A percentile compares a stretch with the other conserved stretches of the same genome.
These are phyloP conservation scores for Trichoderma pleuroti DNA, from an alignment of 2,329 filamentous ascomycete genomes.

Conservation along the genomic window DNA sequence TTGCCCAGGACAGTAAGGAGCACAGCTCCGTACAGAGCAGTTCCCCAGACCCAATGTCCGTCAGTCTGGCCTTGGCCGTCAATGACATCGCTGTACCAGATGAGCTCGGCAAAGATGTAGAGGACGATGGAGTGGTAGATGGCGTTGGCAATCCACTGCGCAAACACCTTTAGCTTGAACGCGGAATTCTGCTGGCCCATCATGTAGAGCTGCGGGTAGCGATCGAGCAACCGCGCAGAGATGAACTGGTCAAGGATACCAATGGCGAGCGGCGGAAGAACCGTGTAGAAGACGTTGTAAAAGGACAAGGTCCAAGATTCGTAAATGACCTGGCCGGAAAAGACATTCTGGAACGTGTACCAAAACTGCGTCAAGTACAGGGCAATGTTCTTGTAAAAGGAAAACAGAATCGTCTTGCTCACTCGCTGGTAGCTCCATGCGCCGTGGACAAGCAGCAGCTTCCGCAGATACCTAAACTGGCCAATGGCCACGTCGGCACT, in stretches of 20 bases:
- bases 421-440: conserved; percentile 97
- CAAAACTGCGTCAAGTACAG: conserved; percentile 99
- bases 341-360: conserved; percentile 98
- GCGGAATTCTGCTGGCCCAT: conserved; percentile 90
- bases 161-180: conserved; percentile 90
- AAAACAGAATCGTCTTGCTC: conserved; percentile 95
- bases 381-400: conserved; percentile 99
- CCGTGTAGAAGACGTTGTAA: conserved; percentile 98
- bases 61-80: conserved; percentile 75
- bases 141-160: conserved; percentile 87
- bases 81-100: conserved; percentile 78
- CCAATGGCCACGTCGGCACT: conserved; percentile 94
- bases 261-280: conserved; percentile 86
- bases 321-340: conserved; percentile 96
- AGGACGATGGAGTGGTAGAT: conserved; percentile 93
- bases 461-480: conserved; percentile 92
- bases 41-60: conserved; percentile 98
- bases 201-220: conserved; percentile 93
- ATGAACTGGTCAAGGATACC: conserved; percentile 98
- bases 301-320: conserved; percentile 99
- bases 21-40: conserved; percentile 89
- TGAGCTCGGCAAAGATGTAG: conserved; percentile 78
- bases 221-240: conserved; percentile 85
- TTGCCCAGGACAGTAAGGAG: conserved; percentile 91
- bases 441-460: conserved; percentile 90